A percentile compares a stretch with the other conserved stretches of the same genome.
phyloP scores from a whole-genome alignment of 495 filamentous ascomycete species.

The Trichoderma erinaceum region DNA sequence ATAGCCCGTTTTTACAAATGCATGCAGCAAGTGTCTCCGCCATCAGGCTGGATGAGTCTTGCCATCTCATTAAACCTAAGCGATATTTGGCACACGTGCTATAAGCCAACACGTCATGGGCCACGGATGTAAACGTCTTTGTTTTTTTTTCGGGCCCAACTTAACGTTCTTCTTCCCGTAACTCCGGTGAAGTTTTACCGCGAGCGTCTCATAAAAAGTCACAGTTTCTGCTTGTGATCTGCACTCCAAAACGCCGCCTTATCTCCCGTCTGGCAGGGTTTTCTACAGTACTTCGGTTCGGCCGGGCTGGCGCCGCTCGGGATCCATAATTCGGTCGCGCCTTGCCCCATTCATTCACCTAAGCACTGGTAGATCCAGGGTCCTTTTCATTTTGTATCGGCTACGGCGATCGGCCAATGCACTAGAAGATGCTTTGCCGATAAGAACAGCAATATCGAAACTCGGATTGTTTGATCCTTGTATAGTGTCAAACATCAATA shows the following conservation, averaged over 20 bases:
- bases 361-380: not conserved
- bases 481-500: not conserved
- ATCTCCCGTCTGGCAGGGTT: not conserved
- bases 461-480: not conserved
- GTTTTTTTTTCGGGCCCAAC: not conserved
- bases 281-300: not conserved
- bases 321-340: not conserved
- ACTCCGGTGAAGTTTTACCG: not conserved
- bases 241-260: not conserved
- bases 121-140: not conserved
- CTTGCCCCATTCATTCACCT: not conserved
- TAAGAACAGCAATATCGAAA: not conserved
- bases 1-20: conserved; percentile 1
- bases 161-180: not conserved
- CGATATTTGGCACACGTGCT: not conserved
- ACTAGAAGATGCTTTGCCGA: not conserved
- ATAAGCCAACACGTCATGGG: not conserved
- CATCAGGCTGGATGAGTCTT: not conserved
- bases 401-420: not conserved
- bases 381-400: not conserved
- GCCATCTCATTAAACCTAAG: not conserved
- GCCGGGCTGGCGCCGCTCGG: conserved; percentile 1
- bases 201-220: not conserved
- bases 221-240: not conserved
- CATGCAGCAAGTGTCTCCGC: conserved; percentile 1